phyloP scores from a whole-genome alignment of 176 grass and related monocot species.

The Oryza rufipogon region DNA sequence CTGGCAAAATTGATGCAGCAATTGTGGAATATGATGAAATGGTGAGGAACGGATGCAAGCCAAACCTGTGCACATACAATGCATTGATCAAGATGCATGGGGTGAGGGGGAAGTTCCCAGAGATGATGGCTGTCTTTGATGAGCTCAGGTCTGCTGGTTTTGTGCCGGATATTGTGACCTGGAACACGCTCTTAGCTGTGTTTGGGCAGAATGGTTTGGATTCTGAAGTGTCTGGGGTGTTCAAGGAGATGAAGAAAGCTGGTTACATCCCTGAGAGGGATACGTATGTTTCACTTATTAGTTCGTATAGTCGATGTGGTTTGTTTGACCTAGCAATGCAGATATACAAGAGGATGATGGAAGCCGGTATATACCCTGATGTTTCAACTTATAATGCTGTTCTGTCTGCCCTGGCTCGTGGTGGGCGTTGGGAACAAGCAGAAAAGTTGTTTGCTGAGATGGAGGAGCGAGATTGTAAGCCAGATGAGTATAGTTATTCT shows the following conservation, averaged over 20 bases:
- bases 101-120: conserved; percentile 67
- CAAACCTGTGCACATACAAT: conserved; percentile 91
- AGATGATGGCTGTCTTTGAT: conserved; percentile 87
- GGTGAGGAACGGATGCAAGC: conserved; percentile 60
- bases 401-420: conserved; percentile 76
- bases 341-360: conserved; percentile 90
- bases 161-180: conserved; percentile 72
- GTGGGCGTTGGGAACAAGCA: conserved; percentile 70
- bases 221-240: conserved; percentile 74
- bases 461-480: conserved; percentile 69
- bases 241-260: conserved; percentile 94
- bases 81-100: conserved; percentile 89
- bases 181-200: conserved; percentile 83
- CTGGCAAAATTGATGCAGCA: conserved; percentile 71
- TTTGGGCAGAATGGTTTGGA: conserved; percentile 93
- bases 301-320: conserved; percentile 89
- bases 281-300: conserved; percentile 89
- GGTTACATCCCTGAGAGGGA: conserved; percentile 89
- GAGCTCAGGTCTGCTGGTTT: conserved; percentile 66
- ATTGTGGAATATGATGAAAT: conserved; percentile 69
- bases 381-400: conserved; percentile 84
- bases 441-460: conserved; percentile 85
- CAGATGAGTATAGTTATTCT: conserved; percentile 83
- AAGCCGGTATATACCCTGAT: conserved; percentile 74
- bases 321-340: conserved; percentile 90